Base-by-base conservation (phyloP, 2,329 filamentous ascomycete species). In the Pestalotiopsis sp. region DNA sequence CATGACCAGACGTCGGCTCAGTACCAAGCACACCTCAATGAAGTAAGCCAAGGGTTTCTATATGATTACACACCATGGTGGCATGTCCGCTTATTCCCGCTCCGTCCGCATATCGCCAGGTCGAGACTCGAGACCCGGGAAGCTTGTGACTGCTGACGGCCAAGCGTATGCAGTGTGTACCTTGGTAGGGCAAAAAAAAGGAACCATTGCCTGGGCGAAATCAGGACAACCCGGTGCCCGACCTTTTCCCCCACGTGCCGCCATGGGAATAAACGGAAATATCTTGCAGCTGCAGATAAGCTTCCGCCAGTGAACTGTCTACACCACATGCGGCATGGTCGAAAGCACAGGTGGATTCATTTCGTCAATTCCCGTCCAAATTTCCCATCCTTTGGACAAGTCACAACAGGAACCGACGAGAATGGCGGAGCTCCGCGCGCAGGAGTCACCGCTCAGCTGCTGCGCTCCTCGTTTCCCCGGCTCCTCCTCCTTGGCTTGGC, bases 211-310 rank as follows among this genome's bases (percentile, higher is more conserved):
- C 45, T 52, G 45, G 45, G 17, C 20, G 9, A 52, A 23, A 52
- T 52, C 7, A n/a, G 45, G 45, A 52, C 23, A 23, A 52, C 45
- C 45, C 45, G 45, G 45, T 52, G 45, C n/a, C 45, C 45, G 45
- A 20, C 45, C 45, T 52, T 20, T 36, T 52, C 59, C 59, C 59
- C 27, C 59, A 36, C 36, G 59, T 59, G 27, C 52, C 36, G 38
- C 40, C 14, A 36, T 69, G 68, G 68, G 52, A 69, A 69, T 69
- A 69, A 65, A 56, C 68, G 68, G 68, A 49, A 69, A 69, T 57
- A 41, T 31, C 17, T 6, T 27, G 17, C 27, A 40, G 11, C 40
- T 23, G 23, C 17, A 52, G 13, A 36, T 49, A 66, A 52, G 65
- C 65, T 66, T 66, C n/a, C 36, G 27, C 40, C 58, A 66, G 56